Base-by-base conservation (phyloP, 768 basidiomycete species). In the Kwoniella sp. region DNA sequence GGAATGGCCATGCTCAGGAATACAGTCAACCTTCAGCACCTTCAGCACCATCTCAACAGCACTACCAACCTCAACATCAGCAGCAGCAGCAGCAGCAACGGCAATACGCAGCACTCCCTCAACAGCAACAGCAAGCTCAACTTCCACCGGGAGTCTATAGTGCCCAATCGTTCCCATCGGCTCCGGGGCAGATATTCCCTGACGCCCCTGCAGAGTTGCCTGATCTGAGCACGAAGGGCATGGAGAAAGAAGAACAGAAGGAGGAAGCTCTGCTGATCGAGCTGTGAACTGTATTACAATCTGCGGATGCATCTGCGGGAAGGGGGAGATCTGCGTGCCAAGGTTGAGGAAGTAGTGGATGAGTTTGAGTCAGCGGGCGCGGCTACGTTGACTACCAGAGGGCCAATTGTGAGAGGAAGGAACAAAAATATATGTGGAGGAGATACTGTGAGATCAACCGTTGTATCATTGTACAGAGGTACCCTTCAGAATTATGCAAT, bases 201-300 rank as follows among this genome's bases (percentile, higher is more conserved):
- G 71, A 78, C 47, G 77, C 77, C 1, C 79, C 79, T 15, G 49
- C 52, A 22, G 68, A 61, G 19, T 19, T 65, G 19, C 63, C 66
- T 15, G 47, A 30, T 25, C 55, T 44, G 26, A 37, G 47, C 27
- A 48, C 55, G 37, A 62, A 68, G 55, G 67, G 65, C 8, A 46
- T 71, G 24, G 70, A 73, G 62, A 68, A 68, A 50, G 63, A 75
- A 53, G 65, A 73, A 50, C 58, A 73, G 50, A 44, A 44, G 17
- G 70, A 77, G 50, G 78, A 79, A 55, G 76, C 74, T 22, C 52
- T 79, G 65, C 63, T 79, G 57, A 79, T 79, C 55, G 76, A 79
- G 70, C 59, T 79, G 36, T 60, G 40, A 26, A 29, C 10, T 49
- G 15, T 44, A 33, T n/a, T n/a, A n/a, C n/a, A n/a, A n/a, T n/a